Percentiles rank a stretch among this genome's conserved stretches.
Conservation (phyloP, 805 yeast species). For the Lipomyces anomalus region DNA sequence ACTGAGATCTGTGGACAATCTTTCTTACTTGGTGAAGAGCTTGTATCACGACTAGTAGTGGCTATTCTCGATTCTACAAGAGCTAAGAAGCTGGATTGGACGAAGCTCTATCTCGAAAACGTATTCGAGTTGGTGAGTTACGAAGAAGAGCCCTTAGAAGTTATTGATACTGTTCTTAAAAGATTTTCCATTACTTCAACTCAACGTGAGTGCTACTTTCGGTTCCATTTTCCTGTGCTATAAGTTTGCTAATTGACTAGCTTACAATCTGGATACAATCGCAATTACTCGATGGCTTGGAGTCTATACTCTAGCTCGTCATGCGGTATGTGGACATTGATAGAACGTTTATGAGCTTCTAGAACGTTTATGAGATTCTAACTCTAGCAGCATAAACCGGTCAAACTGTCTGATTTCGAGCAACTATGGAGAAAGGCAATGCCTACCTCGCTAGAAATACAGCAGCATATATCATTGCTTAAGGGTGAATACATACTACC, state of each 20-base stretch:
- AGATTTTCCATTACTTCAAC: conserved; percentile 38
- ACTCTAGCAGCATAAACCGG: background rate
- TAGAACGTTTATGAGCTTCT: too few relatives aligned
- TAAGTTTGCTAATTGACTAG: conserved; percentile 1
- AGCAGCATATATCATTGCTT: conserved; percentile 50
- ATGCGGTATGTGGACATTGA: conserved; percentile 33
- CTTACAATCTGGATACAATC: conserved; percentile 39
- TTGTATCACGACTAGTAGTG: conserved; percentile 26
- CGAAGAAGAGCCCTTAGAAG: conserved; percentile 36
- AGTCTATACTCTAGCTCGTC: conserved; percentile 41
- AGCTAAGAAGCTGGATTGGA: conserved; percentile 22
- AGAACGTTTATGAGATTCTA: too few relatives aligned
- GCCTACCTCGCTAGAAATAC: conserved; percentile 51
- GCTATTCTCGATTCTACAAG: conserved; percentile 28
- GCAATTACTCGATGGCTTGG: conserved; percentile 62
- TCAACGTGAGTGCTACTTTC: conserved; percentile 11
- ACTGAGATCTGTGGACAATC: conserved; percentile 46
- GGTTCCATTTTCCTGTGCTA: background rate
- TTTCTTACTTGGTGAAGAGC: conserved; percentile 31
- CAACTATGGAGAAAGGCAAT: conserved; percentile 30
- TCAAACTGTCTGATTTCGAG: conserved; percentile 20
- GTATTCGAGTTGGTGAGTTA: conserved; percentile 27
- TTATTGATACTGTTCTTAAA: conserved; percentile 47
- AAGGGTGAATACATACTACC: conserved; percentile 53
- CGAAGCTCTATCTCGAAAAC: conserved; percentile 19